Percentiles rank a stretch among this genome's conserved stretches.
These are phyloP conservation scores for Alnus glutinosa DNA, from an alignment of 306 rosid genomes.

Conservation along the genomic window DNA sequence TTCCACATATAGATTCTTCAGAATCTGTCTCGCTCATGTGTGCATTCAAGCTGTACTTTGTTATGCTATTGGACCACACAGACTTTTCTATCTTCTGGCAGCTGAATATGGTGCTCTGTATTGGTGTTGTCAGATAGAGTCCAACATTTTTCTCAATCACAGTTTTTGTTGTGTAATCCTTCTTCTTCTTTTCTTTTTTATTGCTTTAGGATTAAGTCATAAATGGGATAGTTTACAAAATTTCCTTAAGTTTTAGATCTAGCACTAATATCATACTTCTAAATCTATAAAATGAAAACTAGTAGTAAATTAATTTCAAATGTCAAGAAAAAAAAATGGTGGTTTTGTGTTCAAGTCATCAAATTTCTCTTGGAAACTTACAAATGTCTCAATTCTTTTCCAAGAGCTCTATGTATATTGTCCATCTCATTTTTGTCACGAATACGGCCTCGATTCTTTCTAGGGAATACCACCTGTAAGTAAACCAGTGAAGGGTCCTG, in stretches of 20 bases:
- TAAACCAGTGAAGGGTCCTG: conserved; percentile 51
- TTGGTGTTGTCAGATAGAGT: neutral
- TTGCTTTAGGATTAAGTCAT: neutral
- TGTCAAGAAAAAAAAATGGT: neutral
- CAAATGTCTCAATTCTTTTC: conserved; percentile 12
- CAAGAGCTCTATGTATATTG: neutral
- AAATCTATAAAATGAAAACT: neutral
- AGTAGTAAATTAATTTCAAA: neutral
- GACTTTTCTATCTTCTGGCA: neutral
- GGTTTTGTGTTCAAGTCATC: neutral
- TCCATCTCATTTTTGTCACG: neutral
- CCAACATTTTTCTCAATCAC: neutral
- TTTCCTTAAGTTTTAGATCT: neutral
- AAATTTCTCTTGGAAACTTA: conserved; percentile 18
- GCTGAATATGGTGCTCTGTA: neutral
- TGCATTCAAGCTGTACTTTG: neutral
- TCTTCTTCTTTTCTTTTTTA: neutral
- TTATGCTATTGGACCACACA: neutral
- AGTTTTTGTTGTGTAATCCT: neutral
- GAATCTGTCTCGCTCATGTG: neutral
- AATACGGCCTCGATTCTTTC: conserved; percentile 21
- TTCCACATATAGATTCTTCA: neutral
- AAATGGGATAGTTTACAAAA: neutral
- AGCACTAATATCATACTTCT: neutral
- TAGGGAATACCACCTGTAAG: conserved; percentile 85